Percentiles rank a stretch among this genome's conserved stretches.
These are phyloP conservation scores for Termitomyces eurrhizus DNA, from an alignment of 768 basidiomycete species.

Conservation along the genomic window DNA sequence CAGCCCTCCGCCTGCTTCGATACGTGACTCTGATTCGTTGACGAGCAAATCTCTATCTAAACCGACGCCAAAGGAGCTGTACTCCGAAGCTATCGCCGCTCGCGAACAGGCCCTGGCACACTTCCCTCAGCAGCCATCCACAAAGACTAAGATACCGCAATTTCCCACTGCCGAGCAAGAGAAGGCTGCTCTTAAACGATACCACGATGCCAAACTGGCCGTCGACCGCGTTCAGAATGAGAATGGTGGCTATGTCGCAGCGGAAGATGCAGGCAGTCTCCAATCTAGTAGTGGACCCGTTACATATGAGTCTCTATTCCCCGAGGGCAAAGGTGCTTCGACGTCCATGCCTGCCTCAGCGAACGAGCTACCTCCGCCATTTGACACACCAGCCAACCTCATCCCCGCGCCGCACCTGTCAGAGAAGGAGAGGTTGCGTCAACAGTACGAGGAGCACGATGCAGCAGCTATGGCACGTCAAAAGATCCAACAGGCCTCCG, in stretches of 20 bases:
- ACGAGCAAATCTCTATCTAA: constrained; percentile 10
- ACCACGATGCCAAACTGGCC: constrained; percentile 68
- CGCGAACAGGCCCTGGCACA: constrained; percentile 20
- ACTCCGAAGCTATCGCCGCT: constrained; percentile 29
- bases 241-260: constrained; percentile 21
- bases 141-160: constrained; percentile 31
- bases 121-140: constrained; percentile 12
- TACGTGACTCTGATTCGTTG: constrained; percentile 22
- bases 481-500: constrained; percentile 11
- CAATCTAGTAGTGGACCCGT: constrained; percentile 37
- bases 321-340: constrained; percentile 27
- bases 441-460: constrained; percentile 65
- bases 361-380: constrained; percentile 49
- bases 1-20: constrained; percentile 21
- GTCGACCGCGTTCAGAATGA: constrained; percentile 60
- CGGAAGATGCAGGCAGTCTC: constrained; percentile 12
- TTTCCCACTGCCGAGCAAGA: constrained; percentile 69
- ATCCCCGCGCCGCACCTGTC: constrained; percentile 36
- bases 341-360: constrained; percentile 21
- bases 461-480: constrained; percentile 40
- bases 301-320: constrained; percentile 62
- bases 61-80: constrained; percentile 13
- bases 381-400: constrained; percentile 37
- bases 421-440: constrained; percentile 70
- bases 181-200: constrained; percentile 65